These are phyloP conservation scores for Crithidia fasciculata DNA, from an alignment of 208 protist species.

Conservation along the genomic window DNA sequence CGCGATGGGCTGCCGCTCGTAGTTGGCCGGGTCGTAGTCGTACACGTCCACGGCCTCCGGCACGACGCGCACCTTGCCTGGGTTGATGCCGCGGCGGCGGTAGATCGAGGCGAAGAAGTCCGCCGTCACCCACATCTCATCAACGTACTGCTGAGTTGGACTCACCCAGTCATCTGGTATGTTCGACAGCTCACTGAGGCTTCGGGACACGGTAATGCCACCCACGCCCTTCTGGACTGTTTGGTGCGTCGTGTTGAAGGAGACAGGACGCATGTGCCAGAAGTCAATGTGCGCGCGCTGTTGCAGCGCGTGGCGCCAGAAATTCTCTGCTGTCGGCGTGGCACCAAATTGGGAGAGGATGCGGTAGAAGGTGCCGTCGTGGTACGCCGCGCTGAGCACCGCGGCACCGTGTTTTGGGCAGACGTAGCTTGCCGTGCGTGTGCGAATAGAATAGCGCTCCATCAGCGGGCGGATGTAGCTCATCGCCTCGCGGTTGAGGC, in stretches of 20 bases:
- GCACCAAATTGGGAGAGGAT: not conserved
- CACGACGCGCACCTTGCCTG: conserved; percentile 34
- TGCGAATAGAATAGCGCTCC: conserved; percentile 40
- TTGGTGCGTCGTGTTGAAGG: not conserved
- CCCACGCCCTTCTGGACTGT: not conserved
- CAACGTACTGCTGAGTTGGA: not conserved
- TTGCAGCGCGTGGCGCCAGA: conserved; percentile 2
- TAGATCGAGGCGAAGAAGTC: conserved; percentile 59
- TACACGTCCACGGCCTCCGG: conserved; percentile 65
- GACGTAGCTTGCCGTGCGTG: not conserved
- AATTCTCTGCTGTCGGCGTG: not conserved
- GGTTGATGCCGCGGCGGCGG: conserved; percentile 27
- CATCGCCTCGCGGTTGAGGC: conserved; percentile 37
- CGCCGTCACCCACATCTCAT: conserved; percentile 66
- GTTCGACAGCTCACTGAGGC: conserved; percentile 57
- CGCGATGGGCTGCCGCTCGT: conserved; percentile 9
- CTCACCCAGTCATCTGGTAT: conserved; percentile 29
- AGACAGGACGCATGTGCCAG: conserved; percentile 27
- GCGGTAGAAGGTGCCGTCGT: not conserved
- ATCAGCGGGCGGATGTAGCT: conserved; percentile 44
- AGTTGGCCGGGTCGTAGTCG: conserved; percentile 46
- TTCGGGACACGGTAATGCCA: conserved; percentile 31
- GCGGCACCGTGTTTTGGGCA: conserved; percentile 10
- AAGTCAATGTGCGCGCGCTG: conserved; percentile 20
- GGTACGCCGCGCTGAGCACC: conserved; percentile 22